Base-by-base conservation (phyloP, 345 rosid genomes). In the Dimocarpus longan region DNA sequence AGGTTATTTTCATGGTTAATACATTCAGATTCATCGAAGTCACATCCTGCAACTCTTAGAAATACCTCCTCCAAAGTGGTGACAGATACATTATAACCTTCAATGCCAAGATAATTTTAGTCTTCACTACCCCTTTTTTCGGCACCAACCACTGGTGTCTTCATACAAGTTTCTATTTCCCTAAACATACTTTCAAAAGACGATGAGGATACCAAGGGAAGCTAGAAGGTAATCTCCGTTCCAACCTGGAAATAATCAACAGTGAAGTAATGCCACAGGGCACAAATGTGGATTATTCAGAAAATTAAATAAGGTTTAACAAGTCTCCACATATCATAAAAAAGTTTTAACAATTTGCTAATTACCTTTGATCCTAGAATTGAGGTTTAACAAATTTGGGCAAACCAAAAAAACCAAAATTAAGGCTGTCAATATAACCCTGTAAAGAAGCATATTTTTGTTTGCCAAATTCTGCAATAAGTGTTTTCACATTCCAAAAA, bases 1-100 rank as follows among this genome's bases (percentile, higher is more conserved):
- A 77, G 88, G 84, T 68, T 82, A 71, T 85, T 79, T 74, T 70
- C 91, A 80, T 77, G 88, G 79, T 80, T 82, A 56, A 62, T 70
- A 78, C 79, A 74, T 78, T 87, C 90, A 80, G 85, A 88, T 71
- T 86, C 95, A 85, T 82, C 89, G 32, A 80, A 87, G 84, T 89
- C 89, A 74, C 85, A 86, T 72, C 96, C 93, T 62, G 99, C 98
- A 83, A 95, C 98, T 84, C 95, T 89, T 73, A 95, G 79, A 84
- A 95, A 93, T 70, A 95, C 98, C 90, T 95, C 99, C 89, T 93
- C 99, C 84, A 95, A 82, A 44, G 99, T 95, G 26, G 99, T 95
- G 80, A 95, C 98, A 70, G 99, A 95, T 85, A 95, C 93, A 52
- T 98, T 98, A 84, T 90, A 95, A 82, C 97, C 92, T 86, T 95